These are phyloP conservation scores for Mallotus japonicus DNA, from an alignment of 441 rosid species.

Conservation along the genomic window DNA sequence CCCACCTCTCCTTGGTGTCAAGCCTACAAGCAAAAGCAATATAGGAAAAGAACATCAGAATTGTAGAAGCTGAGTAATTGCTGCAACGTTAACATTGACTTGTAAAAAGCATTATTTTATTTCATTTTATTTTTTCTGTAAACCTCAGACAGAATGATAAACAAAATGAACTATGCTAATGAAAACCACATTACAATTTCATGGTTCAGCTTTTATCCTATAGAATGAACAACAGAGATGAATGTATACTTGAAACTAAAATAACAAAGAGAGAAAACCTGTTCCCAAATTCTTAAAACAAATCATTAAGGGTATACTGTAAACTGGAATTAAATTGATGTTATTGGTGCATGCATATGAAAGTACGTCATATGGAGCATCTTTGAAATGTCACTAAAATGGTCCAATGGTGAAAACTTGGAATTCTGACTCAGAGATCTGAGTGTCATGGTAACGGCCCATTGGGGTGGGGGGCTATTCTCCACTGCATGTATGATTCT, in stretches of 20 bases:
- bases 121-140: not conserved
- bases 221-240: no score
- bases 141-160: not conserved
- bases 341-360: no score
- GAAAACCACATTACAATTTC: not conserved
- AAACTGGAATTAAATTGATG: no score
- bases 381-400: no score
- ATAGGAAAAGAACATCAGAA: not conserved
- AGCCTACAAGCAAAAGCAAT: slow-evolving; percentile 44
- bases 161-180: no score
- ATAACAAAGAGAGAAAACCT: not conserved
- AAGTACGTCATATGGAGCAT: no score
- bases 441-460: no score
- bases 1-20: slow-evolving; percentile 88
- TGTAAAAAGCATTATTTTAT: not conserved
- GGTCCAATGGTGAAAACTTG: no score
- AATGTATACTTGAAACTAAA: not conserved
- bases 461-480: no score
- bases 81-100: not conserved
- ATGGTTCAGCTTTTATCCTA: not conserved
- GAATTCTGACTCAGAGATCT: no score
- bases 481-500: no score
- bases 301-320: no score
- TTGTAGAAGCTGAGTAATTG: not conserved
- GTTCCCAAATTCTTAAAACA: not conserved